These are phyloP conservation scores for Stevia rebaudiana DNA, from an alignment of 140 eudicot genomes.

Conservation along the genomic window DNA sequence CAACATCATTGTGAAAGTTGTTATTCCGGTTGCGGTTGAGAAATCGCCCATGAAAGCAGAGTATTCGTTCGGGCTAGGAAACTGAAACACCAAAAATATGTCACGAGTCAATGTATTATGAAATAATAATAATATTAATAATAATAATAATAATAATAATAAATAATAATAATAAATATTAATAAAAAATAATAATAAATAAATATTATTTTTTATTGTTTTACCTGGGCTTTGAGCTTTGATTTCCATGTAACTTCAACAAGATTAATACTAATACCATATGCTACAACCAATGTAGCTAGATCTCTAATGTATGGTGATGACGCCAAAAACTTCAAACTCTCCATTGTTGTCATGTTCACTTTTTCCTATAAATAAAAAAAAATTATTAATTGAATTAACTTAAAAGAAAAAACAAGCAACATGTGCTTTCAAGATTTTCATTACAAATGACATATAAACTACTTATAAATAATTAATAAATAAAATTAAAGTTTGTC, in stretches of 20 bases:
- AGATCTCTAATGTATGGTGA: constrained; percentile 88
- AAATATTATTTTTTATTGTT: too few species aligned
- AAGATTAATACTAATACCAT: constrained; percentile 91
- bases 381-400: too few species aligned
- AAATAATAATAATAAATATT: too few species aligned
- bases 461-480: background rate
- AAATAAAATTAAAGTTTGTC: background rate
- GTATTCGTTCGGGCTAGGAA: constrained; percentile 93
- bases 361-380: constrained; percentile 69
- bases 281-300: constrained; percentile 93
- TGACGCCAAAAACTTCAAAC: constrained; percentile 88
- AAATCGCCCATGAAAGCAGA: constrained; percentile 99
- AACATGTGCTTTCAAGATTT: constrained; percentile 8
- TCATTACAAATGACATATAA: background rate
- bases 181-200: too few species aligned
- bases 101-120: constrained; percentile 11
- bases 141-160: background rate
- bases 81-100: constrained; percentile 36
- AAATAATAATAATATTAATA: too few species aligned
- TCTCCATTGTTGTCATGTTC: constrained; percentile 96
- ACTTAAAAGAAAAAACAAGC: too few species aligned
- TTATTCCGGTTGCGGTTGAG: constrained; percentile 95
- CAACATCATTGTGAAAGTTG: constrained; percentile 91
- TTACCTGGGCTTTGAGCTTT: constrained; percentile 98
- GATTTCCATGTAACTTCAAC: constrained; percentile 99